These are phyloP conservation scores for Butyriboletus loyo DNA, from an alignment of 768 basidiomycete species.

Conservation along the genomic window DNA sequence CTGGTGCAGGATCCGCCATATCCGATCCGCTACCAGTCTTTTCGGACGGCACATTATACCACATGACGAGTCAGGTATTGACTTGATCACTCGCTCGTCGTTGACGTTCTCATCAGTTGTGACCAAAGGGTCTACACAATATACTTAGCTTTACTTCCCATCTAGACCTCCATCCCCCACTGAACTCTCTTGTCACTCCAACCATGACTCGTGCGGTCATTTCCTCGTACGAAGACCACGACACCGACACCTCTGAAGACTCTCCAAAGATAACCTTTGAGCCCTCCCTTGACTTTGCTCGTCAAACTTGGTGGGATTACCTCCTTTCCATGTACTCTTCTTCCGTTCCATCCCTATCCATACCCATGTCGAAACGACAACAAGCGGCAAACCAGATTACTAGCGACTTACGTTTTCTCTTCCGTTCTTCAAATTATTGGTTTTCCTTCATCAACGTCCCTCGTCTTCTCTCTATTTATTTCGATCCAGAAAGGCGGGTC, in stretches of 20 bases:
- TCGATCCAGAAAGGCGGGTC: constrained; percentile 50
- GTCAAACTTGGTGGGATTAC: constrained; percentile 80
- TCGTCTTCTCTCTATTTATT: constrained; percentile 58
- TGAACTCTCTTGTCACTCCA: neutral
- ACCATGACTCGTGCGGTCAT: constrained; percentile 4
- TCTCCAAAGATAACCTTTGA: constrained; percentile 39
- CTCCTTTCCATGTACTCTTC: constrained; percentile 52
- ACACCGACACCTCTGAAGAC: constrained; percentile 12
- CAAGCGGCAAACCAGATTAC: constrained; percentile 44
- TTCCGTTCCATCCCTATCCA: constrained; percentile 33
- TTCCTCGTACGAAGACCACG: constrained; percentile 9
- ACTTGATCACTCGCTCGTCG: constrained; percentile 20
- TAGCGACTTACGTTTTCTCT: constrained; percentile 60
- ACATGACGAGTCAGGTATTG: constrained; percentile 29
- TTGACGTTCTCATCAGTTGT: constrained; percentile 23
- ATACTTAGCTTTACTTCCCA: constrained; percentile 2
- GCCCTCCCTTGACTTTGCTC: constrained; percentile 64
- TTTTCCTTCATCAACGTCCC: constrained; percentile 74
- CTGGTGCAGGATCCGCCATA: constrained; percentile 6
- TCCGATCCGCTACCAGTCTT: constrained; percentile 9
- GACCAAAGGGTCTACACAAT: constrained; percentile 21
- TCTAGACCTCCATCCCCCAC: constrained; percentile 1
- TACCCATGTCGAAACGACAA: constrained; percentile 45
- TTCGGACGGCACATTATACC: constrained; percentile 9
- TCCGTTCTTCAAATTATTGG: constrained; percentile 65